Conservation (phyloP, 345 rosid species). For the Combretum micranthum region DNA sequence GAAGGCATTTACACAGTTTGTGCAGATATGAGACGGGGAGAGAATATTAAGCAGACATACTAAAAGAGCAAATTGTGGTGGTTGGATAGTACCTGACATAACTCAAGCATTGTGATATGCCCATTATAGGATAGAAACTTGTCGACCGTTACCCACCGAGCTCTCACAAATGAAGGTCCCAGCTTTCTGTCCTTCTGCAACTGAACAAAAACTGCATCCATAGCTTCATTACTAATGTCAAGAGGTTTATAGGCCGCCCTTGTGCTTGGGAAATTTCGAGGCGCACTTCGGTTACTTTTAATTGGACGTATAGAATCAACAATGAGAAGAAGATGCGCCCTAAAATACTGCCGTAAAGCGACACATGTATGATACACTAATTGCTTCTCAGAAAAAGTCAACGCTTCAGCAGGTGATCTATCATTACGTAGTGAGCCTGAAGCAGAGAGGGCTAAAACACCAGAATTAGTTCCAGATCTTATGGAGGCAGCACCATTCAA, state of each 20-base stretch:
- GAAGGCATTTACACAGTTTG: conserved; percentile 10
- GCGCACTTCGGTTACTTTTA: conserved; percentile 66
- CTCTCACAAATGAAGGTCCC: conserved; percentile 85
- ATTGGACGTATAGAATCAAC: conserved; percentile 87
- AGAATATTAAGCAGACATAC: conserved; percentile 1
- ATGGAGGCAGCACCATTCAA: conserved; percentile 81
- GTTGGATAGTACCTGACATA: conserved; percentile 70
- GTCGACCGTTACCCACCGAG: conserved; percentile 83
- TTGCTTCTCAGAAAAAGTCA: conserved; percentile 94
- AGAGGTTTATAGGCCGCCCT: conserved; percentile 96
- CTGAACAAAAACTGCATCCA: conserved; percentile 85
- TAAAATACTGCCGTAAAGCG: conserved; percentile 93
- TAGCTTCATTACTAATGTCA: conserved; percentile 93
- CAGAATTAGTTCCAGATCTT: conserved; percentile 81
- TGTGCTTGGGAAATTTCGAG: conserved; percentile 57
- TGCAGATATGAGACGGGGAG: not conserved
- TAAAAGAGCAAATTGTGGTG: conserved; percentile 6
- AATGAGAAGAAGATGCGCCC: conserved; percentile 91
- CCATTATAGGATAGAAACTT: conserved; percentile 69
- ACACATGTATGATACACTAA: conserved; percentile 89
- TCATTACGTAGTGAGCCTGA: conserved; percentile 55
- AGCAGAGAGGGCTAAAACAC: conserved; percentile 35
- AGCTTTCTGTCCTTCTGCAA: conserved; percentile 92
- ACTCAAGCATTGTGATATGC: conserved; percentile 82
- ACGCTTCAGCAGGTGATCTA: conserved; percentile 71